Evolutionary conservation across 495 filamentous ascomycete species (phyloP).

Genomic region (Xylaria venustula): DNA sequence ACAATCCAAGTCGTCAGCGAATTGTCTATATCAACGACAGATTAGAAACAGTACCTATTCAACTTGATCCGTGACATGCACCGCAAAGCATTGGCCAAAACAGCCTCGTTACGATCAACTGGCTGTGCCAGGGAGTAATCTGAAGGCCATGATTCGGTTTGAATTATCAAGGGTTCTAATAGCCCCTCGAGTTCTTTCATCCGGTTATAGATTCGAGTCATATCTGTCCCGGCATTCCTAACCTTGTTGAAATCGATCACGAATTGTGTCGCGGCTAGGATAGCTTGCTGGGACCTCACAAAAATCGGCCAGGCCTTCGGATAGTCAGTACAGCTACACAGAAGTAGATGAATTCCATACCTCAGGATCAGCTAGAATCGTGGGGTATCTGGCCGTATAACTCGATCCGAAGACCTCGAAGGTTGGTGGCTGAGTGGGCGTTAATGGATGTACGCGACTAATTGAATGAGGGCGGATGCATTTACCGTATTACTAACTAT

Average conservation of each 20-base stretch:
- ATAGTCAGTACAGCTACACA: neutral
- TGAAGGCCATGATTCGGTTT: slow-evolving; percentile 44
- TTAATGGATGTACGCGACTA: slow-evolving; percentile 17
- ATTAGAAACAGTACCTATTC: slow-evolving; percentile 43
- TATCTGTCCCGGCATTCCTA: slow-evolving; percentile 36
- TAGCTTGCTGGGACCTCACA: slow-evolving; percentile 57
- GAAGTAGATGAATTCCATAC: slow-evolving; percentile 32
- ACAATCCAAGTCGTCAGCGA: slow-evolving; percentile 13
- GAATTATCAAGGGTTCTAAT: slow-evolving; percentile 47
- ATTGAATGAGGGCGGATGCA: neutral
- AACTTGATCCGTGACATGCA: slow-evolving; percentile 58
- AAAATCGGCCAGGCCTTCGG: slow-evolving; percentile 53
- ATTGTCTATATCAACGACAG: neutral
- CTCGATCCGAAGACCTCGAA: slow-evolving; percentile 57
- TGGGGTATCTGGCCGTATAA: slow-evolving; percentile 56
- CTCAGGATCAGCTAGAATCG: slow-evolving; percentile 51
- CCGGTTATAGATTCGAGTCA: slow-evolving; percentile 51
- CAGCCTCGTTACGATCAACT: slow-evolving; percentile 43
- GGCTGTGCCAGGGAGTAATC: slow-evolving; percentile 38
- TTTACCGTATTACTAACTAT: slow-evolving; percentile 60
- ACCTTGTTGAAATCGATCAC: slow-evolving; percentile 42
- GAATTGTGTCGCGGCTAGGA: slow-evolving; percentile 56
- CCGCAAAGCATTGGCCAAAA: slow-evolving; percentile 50
- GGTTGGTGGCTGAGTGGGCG: slow-evolving; percentile 42
- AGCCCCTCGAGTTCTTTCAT: slow-evolving; percentile 57